These are phyloP conservation scores for Trypanosoma melophagium DNA, from an alignment of 208 protist species.

Conservation along the genomic window DNA sequence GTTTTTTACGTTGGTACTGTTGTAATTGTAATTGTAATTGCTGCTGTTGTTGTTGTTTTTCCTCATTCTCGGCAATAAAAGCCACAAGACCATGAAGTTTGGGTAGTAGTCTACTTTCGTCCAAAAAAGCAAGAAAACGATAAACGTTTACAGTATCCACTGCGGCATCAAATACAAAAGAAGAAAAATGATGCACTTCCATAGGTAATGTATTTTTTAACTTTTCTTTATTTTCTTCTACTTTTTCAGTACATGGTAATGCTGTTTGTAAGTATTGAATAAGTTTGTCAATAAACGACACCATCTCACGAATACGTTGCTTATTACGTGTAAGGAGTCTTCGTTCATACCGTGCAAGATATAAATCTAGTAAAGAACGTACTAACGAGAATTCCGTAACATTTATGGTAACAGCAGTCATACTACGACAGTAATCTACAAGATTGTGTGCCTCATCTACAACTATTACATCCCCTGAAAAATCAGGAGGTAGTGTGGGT, in stretches of 20 bases:
- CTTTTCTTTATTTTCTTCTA: neutral
- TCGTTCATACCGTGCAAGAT: conserved; percentile 69
- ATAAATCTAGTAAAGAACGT: conserved; percentile 49
- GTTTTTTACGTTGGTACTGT: neutral
- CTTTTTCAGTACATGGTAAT: neutral
- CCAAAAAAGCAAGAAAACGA: conserved; percentile 54
- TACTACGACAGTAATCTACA: conserved; percentile 87
- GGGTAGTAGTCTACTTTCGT: conserved; percentile 47
- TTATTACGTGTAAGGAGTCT: conserved; percentile 88
- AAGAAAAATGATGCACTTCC: conserved; percentile 32
- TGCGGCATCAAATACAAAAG: conserved; percentile 71
- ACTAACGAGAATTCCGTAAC: conserved; percentile 42
- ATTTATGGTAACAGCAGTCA: conserved; percentile 61
- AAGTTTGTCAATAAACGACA: conserved; percentile 56
- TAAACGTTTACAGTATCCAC: conserved; percentile 79
- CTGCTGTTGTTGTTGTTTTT: conserved; percentile 10
- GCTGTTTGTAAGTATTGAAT: conserved; percentile 9
- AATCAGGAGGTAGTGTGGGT: conserved; percentile 35
- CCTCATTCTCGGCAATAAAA: conserved; percentile 16
- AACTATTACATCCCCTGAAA: conserved; percentile 85
- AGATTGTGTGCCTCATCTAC: conserved; percentile 97
- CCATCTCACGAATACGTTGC: conserved; percentile 83
- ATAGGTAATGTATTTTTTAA: neutral
- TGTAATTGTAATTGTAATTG: neutral
- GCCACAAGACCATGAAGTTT: conserved; percentile 78